phyloP scores from a whole-genome alignment of 2,329 filamentous ascomycete species.

The Alternaria sp. region DNA sequence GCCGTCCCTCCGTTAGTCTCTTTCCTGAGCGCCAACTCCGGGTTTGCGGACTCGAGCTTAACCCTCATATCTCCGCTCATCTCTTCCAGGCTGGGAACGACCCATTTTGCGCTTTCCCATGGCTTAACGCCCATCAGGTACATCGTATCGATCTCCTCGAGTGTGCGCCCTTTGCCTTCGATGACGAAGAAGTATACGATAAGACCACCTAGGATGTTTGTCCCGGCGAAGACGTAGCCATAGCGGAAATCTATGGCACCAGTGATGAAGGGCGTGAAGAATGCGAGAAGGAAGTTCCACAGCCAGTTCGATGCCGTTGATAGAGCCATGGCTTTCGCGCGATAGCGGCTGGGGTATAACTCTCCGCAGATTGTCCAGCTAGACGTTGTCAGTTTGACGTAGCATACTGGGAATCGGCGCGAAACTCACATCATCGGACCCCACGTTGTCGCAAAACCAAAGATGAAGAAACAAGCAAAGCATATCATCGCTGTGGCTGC shows the following conservation, averaged over 20 bases:
- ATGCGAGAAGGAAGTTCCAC: conserved; percentile 56
- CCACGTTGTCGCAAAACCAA: conserved; percentile 72
- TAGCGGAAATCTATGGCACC: conserved; percentile 72
- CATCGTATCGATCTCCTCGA: conserved; percentile 78
- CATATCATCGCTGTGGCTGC: conserved; percentile 64
- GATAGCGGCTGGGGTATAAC: conserved; percentile 66
- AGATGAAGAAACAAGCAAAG: conserved; percentile 71
- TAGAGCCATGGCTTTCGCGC: conserved; percentile 52
- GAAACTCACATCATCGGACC: conserved; percentile 62
- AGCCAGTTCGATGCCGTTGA: conserved; percentile 53
- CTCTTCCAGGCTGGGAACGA: conserved; percentile 32
- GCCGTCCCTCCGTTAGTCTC: background rate
- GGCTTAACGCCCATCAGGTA: conserved; percentile 70
- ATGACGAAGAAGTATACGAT: conserved; percentile 80
- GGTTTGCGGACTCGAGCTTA: conserved; percentile 30
- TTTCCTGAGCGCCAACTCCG: conserved; percentile 23
- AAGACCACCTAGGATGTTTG: conserved; percentile 66
- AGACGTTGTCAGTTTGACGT: conserved; percentile 42
- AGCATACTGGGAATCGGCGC: background rate
- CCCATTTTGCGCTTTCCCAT: conserved; percentile 65
- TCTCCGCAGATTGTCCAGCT: conserved; percentile 70
- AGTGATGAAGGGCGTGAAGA: conserved; percentile 81
- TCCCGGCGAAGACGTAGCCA: conserved; percentile 77
- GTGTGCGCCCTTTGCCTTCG: conserved; percentile 73
- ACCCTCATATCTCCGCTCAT: conserved; percentile 32